Percentiles rank a stretch among this genome's conserved stretches.
phyloP scores from a whole-genome alignment of 2,329 filamentous ascomycete species.

The Botryotinia narcissicola region DNA sequence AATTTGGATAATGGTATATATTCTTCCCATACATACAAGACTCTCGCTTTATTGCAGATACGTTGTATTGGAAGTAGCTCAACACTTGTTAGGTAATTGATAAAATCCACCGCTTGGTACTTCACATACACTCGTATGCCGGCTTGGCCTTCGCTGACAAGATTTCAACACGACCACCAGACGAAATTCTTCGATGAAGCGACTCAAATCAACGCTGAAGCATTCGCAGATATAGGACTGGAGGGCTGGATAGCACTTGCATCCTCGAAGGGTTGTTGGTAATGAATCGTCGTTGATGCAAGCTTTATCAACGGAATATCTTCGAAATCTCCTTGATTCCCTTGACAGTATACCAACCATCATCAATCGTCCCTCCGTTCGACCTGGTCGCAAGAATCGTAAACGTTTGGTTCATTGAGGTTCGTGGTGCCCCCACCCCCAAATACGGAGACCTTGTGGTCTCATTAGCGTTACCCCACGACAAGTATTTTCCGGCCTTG shows the following conservation, averaged over 20 bases:
- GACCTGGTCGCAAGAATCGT: not conserved
- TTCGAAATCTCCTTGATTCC: not conserved
- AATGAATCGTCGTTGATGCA: not conserved
- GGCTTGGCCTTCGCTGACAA: not conserved
- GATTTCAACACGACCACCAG: not conserved
- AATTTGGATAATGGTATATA: rapidly evolving
- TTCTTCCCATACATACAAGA: rapidly evolving
- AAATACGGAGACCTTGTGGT: not conserved
- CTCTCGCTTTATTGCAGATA: not conserved
- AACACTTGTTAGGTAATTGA: not conserved
- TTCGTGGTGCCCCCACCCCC: not conserved
- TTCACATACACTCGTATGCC: not conserved
- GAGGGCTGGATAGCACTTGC: not conserved
- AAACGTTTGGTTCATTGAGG: not conserved
- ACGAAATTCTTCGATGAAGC: not conserved
- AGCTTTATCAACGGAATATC: not conserved
- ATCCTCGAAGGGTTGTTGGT: not conserved
- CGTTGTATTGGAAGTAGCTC: not conserved
- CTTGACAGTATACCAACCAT: not conserved
- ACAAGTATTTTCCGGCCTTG: not conserved
- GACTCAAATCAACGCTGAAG: not conserved
- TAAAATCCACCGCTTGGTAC: not conserved
- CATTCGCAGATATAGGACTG: not conserved
- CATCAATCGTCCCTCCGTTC: not conserved
- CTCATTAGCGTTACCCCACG: not conserved